Evolutionary conservation across 805 yeast species (phyloP).

Genomic region (Diddensiella transvaalensis): DNA sequence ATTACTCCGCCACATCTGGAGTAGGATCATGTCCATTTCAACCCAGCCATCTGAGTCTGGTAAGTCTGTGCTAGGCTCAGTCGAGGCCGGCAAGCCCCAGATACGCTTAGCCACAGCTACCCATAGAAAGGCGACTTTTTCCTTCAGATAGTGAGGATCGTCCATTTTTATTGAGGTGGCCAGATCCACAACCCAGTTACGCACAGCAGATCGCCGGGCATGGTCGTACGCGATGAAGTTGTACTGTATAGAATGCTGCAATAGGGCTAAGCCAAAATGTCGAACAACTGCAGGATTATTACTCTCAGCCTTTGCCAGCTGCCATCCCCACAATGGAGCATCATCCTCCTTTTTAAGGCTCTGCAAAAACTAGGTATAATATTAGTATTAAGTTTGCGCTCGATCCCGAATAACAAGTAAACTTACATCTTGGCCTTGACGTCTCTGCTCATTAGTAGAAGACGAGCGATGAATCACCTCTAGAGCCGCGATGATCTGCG

Average conservation of each 20-base stretch:
- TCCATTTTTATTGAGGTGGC: slow-evolving; percentile 52
- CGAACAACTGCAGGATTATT: slow-evolving; percentile 67
- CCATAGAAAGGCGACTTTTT: slow-evolving; percentile 87
- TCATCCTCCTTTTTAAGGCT: slow-evolving; percentile 71
- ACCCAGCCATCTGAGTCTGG: slow-evolving; percentile 62
- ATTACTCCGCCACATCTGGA: slow-evolving; percentile 67
- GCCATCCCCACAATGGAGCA: slow-evolving; percentile 90
- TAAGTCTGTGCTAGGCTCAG: slow-evolving; percentile 11
- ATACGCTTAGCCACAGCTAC: slow-evolving; percentile 83
- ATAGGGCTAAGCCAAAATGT: slow-evolving; percentile 81
- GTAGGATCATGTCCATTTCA: slow-evolving; percentile 76
- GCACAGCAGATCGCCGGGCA: slow-evolving; percentile 60
- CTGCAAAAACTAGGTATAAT: slow-evolving; percentile 62
- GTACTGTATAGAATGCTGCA: slow-evolving; percentile 65
- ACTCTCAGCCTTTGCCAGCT: slow-evolving; percentile 64
- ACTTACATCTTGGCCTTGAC: slow-evolving; percentile 47
- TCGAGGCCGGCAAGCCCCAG: slow-evolving; percentile 63
- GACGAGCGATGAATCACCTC: slow-evolving; percentile 41
- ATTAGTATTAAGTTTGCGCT: slow-evolving; percentile 2
- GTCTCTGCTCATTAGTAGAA: slow-evolving; percentile 36
- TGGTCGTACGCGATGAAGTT: slow-evolving; percentile 53
- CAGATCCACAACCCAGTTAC: slow-evolving; percentile 82
- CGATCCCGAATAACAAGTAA: background rate
- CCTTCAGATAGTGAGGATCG: slow-evolving; percentile 89
- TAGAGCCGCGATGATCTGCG: slow-evolving; percentile 74